phyloP scores from a whole-genome alignment of 768 basidiomycete species.

The Suillus luteus region DNA sequence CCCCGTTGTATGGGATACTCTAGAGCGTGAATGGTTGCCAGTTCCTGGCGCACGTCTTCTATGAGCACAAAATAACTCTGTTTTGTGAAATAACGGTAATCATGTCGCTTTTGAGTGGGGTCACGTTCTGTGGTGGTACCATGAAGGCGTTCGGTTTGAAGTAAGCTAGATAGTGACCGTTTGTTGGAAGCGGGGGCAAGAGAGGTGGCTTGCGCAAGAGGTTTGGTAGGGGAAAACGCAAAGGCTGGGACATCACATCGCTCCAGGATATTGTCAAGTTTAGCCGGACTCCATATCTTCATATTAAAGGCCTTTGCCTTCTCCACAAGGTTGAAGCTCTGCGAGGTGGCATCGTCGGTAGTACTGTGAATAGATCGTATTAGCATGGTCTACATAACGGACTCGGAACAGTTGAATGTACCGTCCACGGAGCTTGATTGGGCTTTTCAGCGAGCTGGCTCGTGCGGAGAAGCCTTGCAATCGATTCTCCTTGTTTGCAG shows the following conservation, averaged over 20 bases:
- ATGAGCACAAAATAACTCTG: conserved; percentile 80
- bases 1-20: conserved; percentile 69
- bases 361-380: conserved; percentile 22
- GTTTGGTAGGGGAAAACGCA: conserved; percentile 27
- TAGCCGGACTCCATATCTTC: conserved; percentile 84
- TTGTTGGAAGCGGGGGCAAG: conserved; percentile 36
- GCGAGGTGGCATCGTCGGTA: conserved; percentile 32
- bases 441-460: conserved; percentile 54
- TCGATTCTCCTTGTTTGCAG: conserved; percentile 69
- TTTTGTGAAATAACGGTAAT: conserved; percentile 84
- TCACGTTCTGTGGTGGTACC: conserved; percentile 90
- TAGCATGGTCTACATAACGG: conserved; percentile 3
- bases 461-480: conserved; percentile 27
- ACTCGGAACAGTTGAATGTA: conserved; percentile 38
- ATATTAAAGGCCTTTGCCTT: conserved; percentile 73
- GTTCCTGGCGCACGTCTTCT: conserved; percentile 84
- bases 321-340: conserved; percentile 52
- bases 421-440: conserved; percentile 62
- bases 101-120: conserved; percentile 82
- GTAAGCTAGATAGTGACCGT: conserved; percentile 57
- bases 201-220: conserved; percentile 32
- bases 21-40: conserved; percentile 81
- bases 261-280: conserved; percentile 70
- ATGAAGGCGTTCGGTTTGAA: conserved; percentile 81
- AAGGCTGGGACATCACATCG: conserved; percentile 54